Evolutionary conservation across 768 basidiomycete species (phyloP), one percentile per base, ranked within the genome.

Genomic region (Mycena capillaripes): DNA sequence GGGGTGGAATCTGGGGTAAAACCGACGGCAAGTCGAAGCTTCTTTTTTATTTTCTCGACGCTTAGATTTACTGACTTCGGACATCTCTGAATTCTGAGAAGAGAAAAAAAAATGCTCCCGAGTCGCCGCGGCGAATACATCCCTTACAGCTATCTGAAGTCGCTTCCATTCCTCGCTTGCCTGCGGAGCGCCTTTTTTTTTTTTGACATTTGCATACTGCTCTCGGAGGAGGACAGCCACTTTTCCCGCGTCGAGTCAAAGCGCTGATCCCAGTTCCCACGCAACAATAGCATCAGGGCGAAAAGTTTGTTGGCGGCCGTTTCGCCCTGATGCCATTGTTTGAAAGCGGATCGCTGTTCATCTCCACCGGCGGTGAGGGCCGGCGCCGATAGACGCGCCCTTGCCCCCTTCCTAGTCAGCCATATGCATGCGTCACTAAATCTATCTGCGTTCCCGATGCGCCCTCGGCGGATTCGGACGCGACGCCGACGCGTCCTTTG

Each of bases 211-310:
- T 27, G 32, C 34, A 23, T 16, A 10, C 63, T 56, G 27, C 32
- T 59, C 40, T 32, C 8, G n/a, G 48, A 32, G 23, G 9, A 2
- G 65, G 12, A 69, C 62, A 46, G 69, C 56, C 44, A 63, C 55
- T 40, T 63, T n/a, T 70, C 69, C 60, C 69, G 61, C 69, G 44
- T 40, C 69, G 70, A 71, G 70, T 71, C 70, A 71, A 70, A 36
- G 56, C 36, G 69, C 25, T 59, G 70, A 71, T 71, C 63, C 53
- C 29, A 46, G 29, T 60, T 70, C 70, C 23, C 70, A 71, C 69
- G 63, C 36, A 64, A 70, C 70, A 66, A 66, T 71, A 63, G 38
- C 44, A 57, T 70, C 56, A 44, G 25, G 14, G 42, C 14, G 44
- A 53, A 52, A 21, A 27, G 27, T 29, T 40, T 27, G 56, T 44